A percentile compares a stretch with the other conserved stretches of the same genome.
Evolutionary conservation across 441 rosid species (phyloP).

Genomic region (Adansonia rubrostipa): DNA sequence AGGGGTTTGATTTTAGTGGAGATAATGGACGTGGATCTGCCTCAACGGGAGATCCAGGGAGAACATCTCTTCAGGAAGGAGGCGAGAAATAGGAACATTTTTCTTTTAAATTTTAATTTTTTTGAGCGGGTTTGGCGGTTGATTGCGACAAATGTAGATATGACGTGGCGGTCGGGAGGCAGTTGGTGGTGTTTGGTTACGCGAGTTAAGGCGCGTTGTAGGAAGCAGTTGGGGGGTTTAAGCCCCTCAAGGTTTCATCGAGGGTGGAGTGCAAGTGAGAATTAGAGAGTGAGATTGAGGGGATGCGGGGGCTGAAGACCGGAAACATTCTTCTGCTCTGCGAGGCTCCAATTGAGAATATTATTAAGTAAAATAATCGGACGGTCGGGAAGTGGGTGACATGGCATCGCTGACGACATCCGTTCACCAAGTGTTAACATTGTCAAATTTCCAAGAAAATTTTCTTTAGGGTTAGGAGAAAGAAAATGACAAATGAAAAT

Average conservation of each 20-base stretch:
- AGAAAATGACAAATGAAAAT: background rate
- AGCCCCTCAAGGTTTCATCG: background rate
- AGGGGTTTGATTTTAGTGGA: background rate
- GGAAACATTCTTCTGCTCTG: background rate
- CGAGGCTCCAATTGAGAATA: background rate
- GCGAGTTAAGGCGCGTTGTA: conserved; percentile 7
- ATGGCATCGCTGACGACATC: background rate
- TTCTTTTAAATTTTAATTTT: background rate
- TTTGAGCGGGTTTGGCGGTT: conserved; percentile 26
- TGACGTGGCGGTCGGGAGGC: conserved; percentile 38
- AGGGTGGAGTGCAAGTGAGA: background rate
- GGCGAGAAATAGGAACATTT: background rate
- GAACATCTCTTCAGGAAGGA: background rate
- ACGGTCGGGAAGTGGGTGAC: background rate
- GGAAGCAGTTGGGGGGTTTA: background rate
- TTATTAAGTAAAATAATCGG: background rate
- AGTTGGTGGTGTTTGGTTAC: conserved; percentile 24
- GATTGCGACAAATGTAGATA: conserved; percentile 15
- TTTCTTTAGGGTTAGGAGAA: background rate
- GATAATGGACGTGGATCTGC: conserved; percentile 25
- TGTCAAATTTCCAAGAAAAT: background rate
- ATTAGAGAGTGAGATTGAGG: background rate
- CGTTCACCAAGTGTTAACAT: background rate
- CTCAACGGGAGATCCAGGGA: background rate
- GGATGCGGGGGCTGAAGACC: background rate